Evolutionary conservation across 345 rosid genomes (phyloP).

Genomic region (Leavenworthia alabamica): DNA sequence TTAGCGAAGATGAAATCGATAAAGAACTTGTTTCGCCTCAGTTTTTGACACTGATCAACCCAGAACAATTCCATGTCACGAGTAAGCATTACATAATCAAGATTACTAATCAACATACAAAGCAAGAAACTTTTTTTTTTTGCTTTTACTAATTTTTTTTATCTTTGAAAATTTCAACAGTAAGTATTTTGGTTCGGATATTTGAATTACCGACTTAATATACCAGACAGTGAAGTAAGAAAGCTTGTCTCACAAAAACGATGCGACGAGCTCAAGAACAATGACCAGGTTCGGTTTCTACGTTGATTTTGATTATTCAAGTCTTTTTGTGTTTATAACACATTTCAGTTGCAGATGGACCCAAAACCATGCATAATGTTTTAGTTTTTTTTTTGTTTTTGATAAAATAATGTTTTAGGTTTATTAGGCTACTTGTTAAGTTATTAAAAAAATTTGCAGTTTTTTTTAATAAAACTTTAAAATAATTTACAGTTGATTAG

Average conservation of each 20-base stretch:
- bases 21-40: conserved; percentile 83
- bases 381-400: too few relatives aligned
- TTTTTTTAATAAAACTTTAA: background rate
- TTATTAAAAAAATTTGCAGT: too few relatives aligned
- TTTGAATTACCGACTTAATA: conserved; percentile 82
- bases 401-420: too few relatives aligned
- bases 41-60: conserved; percentile 64
- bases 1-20: conserved; percentile 90
- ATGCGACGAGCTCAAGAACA: conserved; percentile 73
- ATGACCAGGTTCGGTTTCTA: conserved; percentile 64
- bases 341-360: too few relatives aligned
- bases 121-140: background rate
- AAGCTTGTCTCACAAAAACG: conserved; percentile 60
- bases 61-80: conserved; percentile 78
- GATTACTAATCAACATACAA: background rate
- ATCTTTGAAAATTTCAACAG: conserved; percentile 39
- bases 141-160: background rate
- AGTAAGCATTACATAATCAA: conserved; percentile 52
- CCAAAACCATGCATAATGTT: too few relatives aligned
- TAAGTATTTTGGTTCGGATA: conserved; percentile 96
- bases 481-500: conserved; percentile 49
- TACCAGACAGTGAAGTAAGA: conserved; percentile 67
- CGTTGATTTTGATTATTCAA: background rate
- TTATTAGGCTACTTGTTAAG: background rate
- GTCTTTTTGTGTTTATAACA: background rate